phyloP scores from a whole-genome alignment of 352 stramenopile species.

The Phytopythium aichiense region DNA sequence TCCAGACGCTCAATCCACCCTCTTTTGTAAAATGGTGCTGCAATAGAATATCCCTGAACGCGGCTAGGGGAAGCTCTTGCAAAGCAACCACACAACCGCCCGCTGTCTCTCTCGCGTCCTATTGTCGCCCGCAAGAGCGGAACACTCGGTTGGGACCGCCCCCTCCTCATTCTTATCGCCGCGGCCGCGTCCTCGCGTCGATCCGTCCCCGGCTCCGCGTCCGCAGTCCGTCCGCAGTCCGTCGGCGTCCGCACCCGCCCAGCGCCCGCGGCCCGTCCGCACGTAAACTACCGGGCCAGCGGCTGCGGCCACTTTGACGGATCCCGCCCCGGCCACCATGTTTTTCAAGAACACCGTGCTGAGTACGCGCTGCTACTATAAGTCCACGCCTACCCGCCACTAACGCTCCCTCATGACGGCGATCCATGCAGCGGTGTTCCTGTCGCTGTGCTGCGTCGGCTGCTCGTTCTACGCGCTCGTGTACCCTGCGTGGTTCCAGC shows the following conservation, averaged over 20 bases:
- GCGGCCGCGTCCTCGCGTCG: neutral
- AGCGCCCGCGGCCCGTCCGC: too few species aligned
- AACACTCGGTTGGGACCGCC: too few species aligned
- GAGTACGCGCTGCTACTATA: slow-evolving; percentile 34
- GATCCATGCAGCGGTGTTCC: slow-evolving; percentile 59
- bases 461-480: slow-evolving; percentile 77
- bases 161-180: neutral
- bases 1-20: neutral
- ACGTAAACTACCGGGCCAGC: neutral
- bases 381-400: too few species aligned
- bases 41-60: too few species aligned
- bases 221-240: too few species aligned
- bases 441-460: slow-evolving; percentile 68
- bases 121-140: neutral
- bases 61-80: neutral
- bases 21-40: neutral
- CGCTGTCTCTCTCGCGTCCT: slow-evolving; percentile 1
- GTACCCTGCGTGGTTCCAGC: slow-evolving; percentile 84
- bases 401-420: too few species aligned
- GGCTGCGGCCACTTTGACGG: neutral
- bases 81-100: neutral
- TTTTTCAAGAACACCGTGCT: slow-evolving; percentile 76
- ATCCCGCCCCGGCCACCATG: slow-evolving; percentile 13
- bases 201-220: neutral
- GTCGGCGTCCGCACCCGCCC: too few species aligned